These are phyloP conservation scores for Scheffersomyces titani DNA, from an alignment of 1,139 yeast species.

Conservation along the genomic window DNA sequence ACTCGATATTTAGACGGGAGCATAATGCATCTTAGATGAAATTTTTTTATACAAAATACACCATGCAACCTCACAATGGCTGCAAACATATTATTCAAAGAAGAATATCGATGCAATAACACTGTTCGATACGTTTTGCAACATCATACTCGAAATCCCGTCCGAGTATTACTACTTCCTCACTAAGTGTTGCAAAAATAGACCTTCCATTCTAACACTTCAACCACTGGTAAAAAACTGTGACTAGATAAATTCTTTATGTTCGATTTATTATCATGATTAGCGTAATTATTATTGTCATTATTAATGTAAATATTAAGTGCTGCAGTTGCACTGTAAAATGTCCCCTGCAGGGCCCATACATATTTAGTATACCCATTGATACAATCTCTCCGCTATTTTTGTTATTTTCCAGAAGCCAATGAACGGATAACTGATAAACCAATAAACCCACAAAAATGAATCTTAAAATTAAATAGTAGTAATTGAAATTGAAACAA, in stretches of 20 bases:
- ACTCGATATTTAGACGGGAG: neutral
- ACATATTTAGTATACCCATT: neutral
- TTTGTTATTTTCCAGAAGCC: neutral
- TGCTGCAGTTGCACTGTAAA: neutral
- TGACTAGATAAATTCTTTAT: too few relatives aligned
- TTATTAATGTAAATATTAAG: too few relatives aligned
- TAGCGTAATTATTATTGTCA: too few relatives aligned
- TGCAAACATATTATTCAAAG: neutral
- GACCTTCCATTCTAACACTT: neutral
- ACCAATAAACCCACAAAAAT: too few relatives aligned
- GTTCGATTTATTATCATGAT: neutral
- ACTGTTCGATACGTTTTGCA: neutral
- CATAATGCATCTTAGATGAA: too few relatives aligned
- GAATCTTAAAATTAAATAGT: too few relatives aligned
- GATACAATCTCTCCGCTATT: neutral
- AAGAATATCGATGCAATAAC: too few relatives aligned
- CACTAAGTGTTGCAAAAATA: neutral
- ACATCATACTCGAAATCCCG: neutral
- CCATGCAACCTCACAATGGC: neutral
- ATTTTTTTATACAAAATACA: too few relatives aligned
- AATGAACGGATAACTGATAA: neutral
- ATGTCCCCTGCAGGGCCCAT: too few relatives aligned
- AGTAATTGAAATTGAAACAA: too few relatives aligned
- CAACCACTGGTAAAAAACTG: neutral
- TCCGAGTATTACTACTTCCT: neutral